Evolutionary conservation across 805 yeast genomes (phyloP).

Genomic region (Kregervanrija pseudodelftensis): DNA sequence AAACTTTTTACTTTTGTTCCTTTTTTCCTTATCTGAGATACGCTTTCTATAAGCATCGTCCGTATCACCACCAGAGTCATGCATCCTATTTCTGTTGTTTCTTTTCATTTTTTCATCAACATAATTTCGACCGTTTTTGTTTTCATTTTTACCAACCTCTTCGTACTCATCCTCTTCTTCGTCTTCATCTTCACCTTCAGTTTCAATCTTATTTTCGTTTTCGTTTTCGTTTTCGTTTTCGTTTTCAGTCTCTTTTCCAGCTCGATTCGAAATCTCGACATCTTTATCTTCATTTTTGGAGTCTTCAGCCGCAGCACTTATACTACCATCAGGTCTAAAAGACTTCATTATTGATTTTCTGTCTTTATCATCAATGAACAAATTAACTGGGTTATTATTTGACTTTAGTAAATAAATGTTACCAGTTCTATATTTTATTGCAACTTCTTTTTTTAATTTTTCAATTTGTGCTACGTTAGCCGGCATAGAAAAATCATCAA

Average conservation of each 20-base stretch:
- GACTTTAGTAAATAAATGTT: constrained; percentile 7
- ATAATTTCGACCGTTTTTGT: not conserved
- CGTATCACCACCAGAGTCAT: not conserved
- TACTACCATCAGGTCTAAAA: not conserved
- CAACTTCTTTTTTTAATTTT: constrained; percentile 5
- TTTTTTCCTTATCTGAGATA: not conserved
- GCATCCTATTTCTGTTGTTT: too few species aligned
- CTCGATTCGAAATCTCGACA: not conserved
- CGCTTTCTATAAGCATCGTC: not conserved
- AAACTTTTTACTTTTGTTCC: not conserved
- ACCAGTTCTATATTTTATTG: constrained; percentile 6
- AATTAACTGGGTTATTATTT: constrained; percentile 6
- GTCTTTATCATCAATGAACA: constrained; percentile 5
- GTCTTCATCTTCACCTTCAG: not conserved
- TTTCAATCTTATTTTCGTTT: not conserved
- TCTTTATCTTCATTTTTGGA: constrained; percentile 1
- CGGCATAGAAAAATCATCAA: constrained; percentile 4
- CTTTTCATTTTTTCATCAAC: too few species aligned
- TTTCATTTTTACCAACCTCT: not conserved
- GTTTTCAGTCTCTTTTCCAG: not conserved
- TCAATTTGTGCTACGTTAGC: constrained; percentile 3
- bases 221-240: not conserved
- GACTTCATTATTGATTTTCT: not conserved
- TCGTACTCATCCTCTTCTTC: not conserved
- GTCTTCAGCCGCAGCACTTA: constrained; percentile 1